A percentile compares a stretch with the other conserved stretches of the same genome.
phyloP scores from a whole-genome alignment of 1,284 basidiomycete species.

The Malassezia brasiliensis region DNA sequence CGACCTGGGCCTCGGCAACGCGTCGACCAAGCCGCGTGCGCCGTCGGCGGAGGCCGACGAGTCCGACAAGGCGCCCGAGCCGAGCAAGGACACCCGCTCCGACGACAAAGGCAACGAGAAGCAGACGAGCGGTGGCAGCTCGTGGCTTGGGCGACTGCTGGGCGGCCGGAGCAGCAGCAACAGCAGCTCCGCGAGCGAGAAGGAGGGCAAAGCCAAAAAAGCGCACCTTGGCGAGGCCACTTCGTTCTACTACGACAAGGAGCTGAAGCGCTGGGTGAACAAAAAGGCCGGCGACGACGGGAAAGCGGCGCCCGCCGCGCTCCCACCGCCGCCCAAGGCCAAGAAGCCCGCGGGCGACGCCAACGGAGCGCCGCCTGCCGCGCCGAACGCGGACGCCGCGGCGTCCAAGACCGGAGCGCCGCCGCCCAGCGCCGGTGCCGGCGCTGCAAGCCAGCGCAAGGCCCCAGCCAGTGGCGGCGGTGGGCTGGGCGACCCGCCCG shows the following conservation, averaged over 20 bases:
- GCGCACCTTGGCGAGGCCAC: conserved; percentile 89
- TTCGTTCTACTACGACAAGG: conserved; percentile 85
- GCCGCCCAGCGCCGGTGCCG: neutral
- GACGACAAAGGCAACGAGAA: conserved; percentile 26
- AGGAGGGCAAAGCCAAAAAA: conserved; percentile 38
- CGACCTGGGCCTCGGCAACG: conserved; percentile 83
- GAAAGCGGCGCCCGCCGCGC: conserved; percentile 24
- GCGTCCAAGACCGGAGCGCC: too few relatives aligned
- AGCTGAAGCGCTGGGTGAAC: conserved; percentile 91
- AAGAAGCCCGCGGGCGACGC: conserved; percentile 3
- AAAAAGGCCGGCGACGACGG: conserved; percentile 56
- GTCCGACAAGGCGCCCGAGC: conserved; percentile 1
- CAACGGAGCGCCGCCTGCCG: neutral
- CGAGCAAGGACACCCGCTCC: neutral
- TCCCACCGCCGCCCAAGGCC: conserved; percentile 36
- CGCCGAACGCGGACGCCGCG: neutral
- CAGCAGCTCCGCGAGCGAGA: conserved; percentile 45
- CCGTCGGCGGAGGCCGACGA: conserved; percentile 9
- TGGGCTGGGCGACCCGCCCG: conserved; percentile 6
- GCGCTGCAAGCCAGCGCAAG: neutral
- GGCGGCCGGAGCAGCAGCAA: conserved; percentile 36
- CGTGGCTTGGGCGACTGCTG: conserved; percentile 64
- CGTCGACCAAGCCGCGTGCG: conserved; percentile 46
- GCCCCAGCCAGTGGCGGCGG: neutral
- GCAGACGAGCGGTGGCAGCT: conserved; percentile 19